Evolutionary conservation across 352 stramenopile species (phyloP).

Genomic region (Phytopythium boreale): DNA sequence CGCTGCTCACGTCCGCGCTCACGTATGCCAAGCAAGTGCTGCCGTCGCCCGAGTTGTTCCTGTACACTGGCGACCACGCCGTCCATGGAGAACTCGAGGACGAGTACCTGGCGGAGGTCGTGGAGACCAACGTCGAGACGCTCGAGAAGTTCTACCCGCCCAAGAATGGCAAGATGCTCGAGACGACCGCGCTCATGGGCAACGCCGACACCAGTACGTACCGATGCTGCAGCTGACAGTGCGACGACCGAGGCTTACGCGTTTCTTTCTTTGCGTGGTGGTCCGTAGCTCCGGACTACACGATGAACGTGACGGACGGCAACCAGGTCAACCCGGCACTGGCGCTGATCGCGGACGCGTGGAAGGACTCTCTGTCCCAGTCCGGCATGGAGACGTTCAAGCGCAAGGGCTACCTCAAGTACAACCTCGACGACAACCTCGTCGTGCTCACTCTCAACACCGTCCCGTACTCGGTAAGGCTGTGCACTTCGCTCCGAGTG

Average conservation of each 20-base stretch:
- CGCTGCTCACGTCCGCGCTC: slow-evolving; percentile 56
- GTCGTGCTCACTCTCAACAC: slow-evolving; percentile 74
- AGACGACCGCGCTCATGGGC: slow-evolving; percentile 59
- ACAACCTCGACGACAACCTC: slow-evolving; percentile 58
- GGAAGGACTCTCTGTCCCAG: slow-evolving; percentile 41
- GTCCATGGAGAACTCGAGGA: slow-evolving; percentile 41
- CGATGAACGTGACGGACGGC: slow-evolving; percentile 67
- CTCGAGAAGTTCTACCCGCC: slow-evolving; percentile 57
- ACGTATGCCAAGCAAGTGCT: slow-evolving; percentile 54
- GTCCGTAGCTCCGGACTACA: slow-evolving; percentile 50
- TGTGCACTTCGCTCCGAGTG: not conserved
- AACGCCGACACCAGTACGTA: slow-evolving; percentile 59
- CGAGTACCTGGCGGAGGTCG: slow-evolving; percentile 41
- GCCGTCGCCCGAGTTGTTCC: slow-evolving; percentile 55
- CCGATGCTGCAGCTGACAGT: too few relatives aligned
- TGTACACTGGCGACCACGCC: slow-evolving; percentile 76
- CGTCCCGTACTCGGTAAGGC: slow-evolving; percentile 61
- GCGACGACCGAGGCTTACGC: not conserved
- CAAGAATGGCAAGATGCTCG: slow-evolving; percentile 22
- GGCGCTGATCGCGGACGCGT: slow-evolving; percentile 42
- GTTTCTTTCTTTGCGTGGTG: not conserved
- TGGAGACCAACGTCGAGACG: slow-evolving; percentile 57
- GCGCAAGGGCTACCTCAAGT: slow-evolving; percentile 46
- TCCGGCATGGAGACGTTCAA: slow-evolving; percentile 55
- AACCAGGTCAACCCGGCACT: slow-evolving; percentile 47